Percentiles rank a stretch among this genome's conserved stretches.
These are phyloP conservation scores for Paraglomus occultum DNA, from an alignment of 192 early-diverging fungal genomes.

Conservation along the genomic window DNA sequence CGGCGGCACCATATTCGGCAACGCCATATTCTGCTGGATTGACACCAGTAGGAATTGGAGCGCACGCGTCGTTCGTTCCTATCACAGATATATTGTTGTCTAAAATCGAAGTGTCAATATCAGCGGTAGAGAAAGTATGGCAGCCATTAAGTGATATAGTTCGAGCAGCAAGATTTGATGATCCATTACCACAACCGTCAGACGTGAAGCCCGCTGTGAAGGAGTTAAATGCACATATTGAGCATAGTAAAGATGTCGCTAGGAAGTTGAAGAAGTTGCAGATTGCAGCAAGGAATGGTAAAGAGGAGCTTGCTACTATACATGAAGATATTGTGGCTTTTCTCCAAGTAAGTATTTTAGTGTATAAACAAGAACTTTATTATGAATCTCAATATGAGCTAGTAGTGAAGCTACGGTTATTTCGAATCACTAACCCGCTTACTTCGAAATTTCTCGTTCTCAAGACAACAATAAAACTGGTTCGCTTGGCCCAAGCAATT, in stretches of 20 bases:
- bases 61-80: neutral
- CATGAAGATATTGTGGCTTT: slow-evolving; percentile 13
- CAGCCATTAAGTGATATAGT: slow-evolving; percentile 17
- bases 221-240: slow-evolving; percentile 12
- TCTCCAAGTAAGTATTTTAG: slow-evolving; percentile 23
- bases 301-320: slow-evolving; percentile 13
- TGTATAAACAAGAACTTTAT: neutral
- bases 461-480: slow-evolving; percentile 21
- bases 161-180: neutral
- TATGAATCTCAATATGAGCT: neutral
- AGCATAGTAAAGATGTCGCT: slow-evolving; percentile 11
- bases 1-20: neutral
- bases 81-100: slow-evolving; percentile 20
- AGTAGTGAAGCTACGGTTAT: neutral
- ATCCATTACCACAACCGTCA: neutral
- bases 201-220: neutral
- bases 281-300: neutral
- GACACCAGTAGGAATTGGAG: neutral
- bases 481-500: slow-evolving; percentile 9
- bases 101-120: slow-evolving; percentile 21
- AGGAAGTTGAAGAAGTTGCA: slow-evolving; percentile 17
- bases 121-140: slow-evolving; percentile 9
- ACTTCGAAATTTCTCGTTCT: neutral
- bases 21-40: neutral
- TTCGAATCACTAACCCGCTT: neutral